A percentile compares a stretch with the other conserved stretches of the same genome.
Conservation (phyloP, 768 basidiomycete species). For the Pleurotus platypus region DNA sequence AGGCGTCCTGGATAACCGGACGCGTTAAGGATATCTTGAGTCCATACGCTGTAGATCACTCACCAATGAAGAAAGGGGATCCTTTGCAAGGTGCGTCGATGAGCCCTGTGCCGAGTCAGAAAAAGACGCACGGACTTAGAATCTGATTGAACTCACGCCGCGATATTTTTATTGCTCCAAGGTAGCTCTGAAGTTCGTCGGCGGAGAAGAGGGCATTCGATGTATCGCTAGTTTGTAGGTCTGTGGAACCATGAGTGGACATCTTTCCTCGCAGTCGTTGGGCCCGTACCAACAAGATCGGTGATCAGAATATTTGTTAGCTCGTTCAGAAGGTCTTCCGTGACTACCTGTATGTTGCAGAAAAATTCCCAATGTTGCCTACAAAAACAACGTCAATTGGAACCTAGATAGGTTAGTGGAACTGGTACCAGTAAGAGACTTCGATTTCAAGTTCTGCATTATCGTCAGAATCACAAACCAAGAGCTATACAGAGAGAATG, state of each 20-base stretch:
- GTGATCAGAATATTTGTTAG: slow-evolving; percentile 22
- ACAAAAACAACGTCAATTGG: slow-evolving; percentile 6
- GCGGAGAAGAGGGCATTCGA: slow-evolving; percentile 11
- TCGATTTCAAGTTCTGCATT: slow-evolving; percentile 27
- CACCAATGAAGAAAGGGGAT: slow-evolving; percentile 11
- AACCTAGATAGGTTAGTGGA: neutral
- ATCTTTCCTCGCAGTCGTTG: slow-evolving; percentile 1
- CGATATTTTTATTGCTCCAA: neutral
- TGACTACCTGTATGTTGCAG: slow-evolving; percentile 22
- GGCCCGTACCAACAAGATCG: slow-evolving; percentile 10
- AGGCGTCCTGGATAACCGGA: slow-evolving; percentile 7
- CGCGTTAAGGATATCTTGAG: neutral
- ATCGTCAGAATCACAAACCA: neutral
- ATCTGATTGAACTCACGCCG: neutral
- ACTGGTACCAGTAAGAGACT: slow-evolving; percentile 31
- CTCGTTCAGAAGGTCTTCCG: slow-evolving; percentile 13
- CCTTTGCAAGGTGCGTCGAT: slow-evolving; percentile 3
- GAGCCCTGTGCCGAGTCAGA: slow-evolving; percentile 1
- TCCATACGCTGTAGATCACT: neutral
- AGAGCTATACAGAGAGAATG: neutral
- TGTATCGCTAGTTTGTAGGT: slow-evolving; percentile 6
- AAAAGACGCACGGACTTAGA: no score
- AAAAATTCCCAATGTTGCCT: slow-evolving; percentile 17
- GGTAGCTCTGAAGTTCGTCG: neutral
- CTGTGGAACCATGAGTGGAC: neutral